Conservation (phyloP, 73 alveolate species). For the Chromera velia region DNA sequence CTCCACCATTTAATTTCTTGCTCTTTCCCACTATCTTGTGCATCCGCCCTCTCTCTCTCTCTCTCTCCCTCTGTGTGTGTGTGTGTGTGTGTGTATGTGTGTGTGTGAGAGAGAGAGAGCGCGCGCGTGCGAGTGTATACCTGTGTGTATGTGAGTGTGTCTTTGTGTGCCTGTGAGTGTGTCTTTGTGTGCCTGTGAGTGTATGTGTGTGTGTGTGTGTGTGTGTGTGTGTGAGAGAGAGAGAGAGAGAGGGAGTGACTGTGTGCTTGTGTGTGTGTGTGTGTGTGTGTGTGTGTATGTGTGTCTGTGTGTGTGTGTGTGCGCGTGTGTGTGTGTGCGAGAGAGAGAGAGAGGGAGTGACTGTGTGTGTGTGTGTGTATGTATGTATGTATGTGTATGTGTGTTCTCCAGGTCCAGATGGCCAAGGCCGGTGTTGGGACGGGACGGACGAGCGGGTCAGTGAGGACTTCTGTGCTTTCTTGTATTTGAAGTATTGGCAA, state of each 20-base stretch:
- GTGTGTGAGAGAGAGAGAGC: background rate
- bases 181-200: background rate
- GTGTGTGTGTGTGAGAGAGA: conserved; percentile 5
- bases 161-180: background rate
- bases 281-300: no score
- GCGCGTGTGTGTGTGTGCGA: conserved; percentile 15
- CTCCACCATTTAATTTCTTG: no score
- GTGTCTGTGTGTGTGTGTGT: conserved; percentile 12
- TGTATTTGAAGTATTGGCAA: no score
- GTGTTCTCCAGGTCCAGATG: background rate
- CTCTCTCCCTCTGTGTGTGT: no score
- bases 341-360: no score
- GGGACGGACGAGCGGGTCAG: no score
- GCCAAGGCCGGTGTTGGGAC: background rate
- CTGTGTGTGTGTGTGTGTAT: conserved; percentile 9
- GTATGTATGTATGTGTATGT: conserved; percentile 3
- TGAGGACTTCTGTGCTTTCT: no score
- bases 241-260: conserved; percentile 6
- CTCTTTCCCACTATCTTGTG: no score
- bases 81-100: background rate
- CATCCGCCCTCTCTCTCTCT: no score
- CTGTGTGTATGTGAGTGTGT: background rate
- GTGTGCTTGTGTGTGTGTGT: no score
- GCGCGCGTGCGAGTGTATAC: conserved; percentile 1
- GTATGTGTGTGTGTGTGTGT: background rate